A percentile compares a stretch with the other conserved stretches of the same genome.
These are phyloP conservation scores for Tremella mesenterica DNA, from an alignment of 768 basidiomycete species.

Conservation along the genomic window DNA sequence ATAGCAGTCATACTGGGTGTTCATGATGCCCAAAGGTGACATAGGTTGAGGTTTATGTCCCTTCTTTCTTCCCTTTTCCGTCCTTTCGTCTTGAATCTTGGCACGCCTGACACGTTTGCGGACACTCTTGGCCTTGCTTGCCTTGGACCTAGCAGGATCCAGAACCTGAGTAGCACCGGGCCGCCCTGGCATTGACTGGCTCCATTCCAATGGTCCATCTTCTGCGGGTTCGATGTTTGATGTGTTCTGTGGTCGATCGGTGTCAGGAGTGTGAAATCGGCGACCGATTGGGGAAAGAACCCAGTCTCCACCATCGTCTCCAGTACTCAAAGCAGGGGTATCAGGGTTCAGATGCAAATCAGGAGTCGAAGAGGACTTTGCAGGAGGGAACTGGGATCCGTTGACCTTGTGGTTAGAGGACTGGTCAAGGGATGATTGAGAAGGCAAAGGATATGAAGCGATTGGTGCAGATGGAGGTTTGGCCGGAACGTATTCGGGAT, in stretches of 20 bases:
- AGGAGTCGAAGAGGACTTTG: not conserved
- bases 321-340: not conserved
- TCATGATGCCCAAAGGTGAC: not conserved
- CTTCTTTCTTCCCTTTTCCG: too few species aligned
- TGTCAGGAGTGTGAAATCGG: not conserved
- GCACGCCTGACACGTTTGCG: too few species aligned
- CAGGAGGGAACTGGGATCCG: not conserved
- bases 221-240: too few species aligned
- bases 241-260: too few species aligned
- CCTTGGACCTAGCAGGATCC: not conserved
- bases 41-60: not conserved
- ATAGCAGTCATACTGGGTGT: slow-evolving; percentile 3
- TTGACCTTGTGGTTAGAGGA: not conserved
- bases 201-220: not conserved
- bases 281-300: not conserved
- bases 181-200: not conserved
- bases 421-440: not conserved
- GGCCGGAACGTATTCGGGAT: not conserved
- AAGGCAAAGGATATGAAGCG: not conserved
- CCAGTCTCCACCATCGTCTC: not conserved
- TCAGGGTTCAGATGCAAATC: not conserved
- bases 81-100: too few species aligned
- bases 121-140: too few species aligned
- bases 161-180: not conserved
- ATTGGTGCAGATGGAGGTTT: not conserved